Percentiles rank a stretch among this genome's conserved stretches.
These are phyloP conservation scores for Babesia bovis DNA, from an alignment of 169 alveolate genomes.

Conservation along the genomic window DNA sequence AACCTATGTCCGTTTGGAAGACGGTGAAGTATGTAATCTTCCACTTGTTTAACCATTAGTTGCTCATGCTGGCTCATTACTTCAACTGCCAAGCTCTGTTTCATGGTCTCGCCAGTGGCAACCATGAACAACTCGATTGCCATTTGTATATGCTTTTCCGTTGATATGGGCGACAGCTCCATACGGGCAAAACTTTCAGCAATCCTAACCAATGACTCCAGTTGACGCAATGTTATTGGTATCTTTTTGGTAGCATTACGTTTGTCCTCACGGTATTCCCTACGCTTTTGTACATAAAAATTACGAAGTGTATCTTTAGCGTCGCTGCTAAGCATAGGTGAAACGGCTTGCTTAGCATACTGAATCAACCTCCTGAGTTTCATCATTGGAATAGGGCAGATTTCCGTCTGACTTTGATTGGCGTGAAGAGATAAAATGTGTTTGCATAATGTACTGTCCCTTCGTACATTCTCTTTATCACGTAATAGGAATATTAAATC, in stretches of 20 bases:
- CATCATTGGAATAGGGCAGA: conserved; percentile 63
- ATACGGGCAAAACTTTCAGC: conserved; percentile 91
- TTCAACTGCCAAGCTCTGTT: conserved; percentile 78
- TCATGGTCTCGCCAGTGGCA: conserved; percentile 88
- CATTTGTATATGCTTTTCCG: conserved; percentile 87
- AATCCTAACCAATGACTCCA: conserved; percentile 97
- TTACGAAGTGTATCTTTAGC: conserved; percentile 92
- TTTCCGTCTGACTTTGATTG: conserved; percentile 32
- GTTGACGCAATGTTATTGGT: conserved; percentile 98
- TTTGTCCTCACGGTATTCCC: conserved; percentile 84
- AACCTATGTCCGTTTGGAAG: conserved; percentile 83
- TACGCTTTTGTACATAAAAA: conserved; percentile 91
- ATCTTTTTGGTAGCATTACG: conserved; percentile 82
- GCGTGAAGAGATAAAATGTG: conserved; percentile 77
- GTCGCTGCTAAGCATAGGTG: conserved; percentile 94
- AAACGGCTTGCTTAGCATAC: conserved; percentile 78
- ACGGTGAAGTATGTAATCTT: conserved; percentile 78
- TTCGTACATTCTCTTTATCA: conserved; percentile 92
- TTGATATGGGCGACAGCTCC: conserved; percentile 86
- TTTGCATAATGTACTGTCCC: conserved; percentile 84
- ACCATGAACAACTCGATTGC: conserved; percentile 86
- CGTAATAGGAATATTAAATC: conserved; percentile 96
- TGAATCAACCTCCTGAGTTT: conserved; percentile 74
- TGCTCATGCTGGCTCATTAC: conserved; percentile 82
- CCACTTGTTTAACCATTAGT: conserved; percentile 81